Conservation (phyloP, 1,284 basidiomycete species). For the Trichosporon sp. region DNA sequence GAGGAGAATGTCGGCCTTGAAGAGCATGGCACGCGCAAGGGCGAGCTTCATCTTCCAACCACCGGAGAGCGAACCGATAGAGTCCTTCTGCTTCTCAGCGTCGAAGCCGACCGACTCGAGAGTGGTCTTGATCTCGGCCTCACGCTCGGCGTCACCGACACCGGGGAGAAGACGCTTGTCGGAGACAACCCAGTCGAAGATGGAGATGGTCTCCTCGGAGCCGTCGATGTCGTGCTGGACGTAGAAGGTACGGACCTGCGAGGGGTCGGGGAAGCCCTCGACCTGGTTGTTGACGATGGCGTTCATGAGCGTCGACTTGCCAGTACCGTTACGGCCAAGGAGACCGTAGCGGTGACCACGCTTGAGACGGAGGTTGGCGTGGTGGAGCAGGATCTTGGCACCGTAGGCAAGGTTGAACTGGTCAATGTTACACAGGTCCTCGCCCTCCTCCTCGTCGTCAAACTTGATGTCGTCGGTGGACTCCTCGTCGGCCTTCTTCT, state of each 20-base stretch:
- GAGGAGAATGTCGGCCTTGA: conserved; percentile 96
- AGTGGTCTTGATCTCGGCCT: conserved; percentile 70
- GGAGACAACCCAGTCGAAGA: conserved; percentile 81
- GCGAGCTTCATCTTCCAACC: conserved; percentile 99
- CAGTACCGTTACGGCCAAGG: conserved; percentile 96
- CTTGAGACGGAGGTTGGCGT: conserved; percentile 92
- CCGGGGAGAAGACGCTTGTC: conserved; percentile 75
- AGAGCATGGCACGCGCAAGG: conserved; percentile 95
- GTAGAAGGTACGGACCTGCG: conserved; percentile 96
- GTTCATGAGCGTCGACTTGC: conserved; percentile 97
- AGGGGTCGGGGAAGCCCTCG: conserved; percentile 83
- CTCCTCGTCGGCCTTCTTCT: conserved; percentile 81
- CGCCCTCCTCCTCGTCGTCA: conserved; percentile 95
- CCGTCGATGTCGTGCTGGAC: conserved; percentile 99
- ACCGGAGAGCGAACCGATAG: conserved; percentile 92
- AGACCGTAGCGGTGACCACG: conserved; percentile 98
- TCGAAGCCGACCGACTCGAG: conserved; percentile 89
- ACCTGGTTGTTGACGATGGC: conserved; percentile 95
- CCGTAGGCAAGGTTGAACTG: conserved; percentile 98
- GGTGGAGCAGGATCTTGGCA: conserved; percentile 97
- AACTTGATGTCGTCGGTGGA: conserved; percentile 70
- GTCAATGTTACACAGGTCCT: conserved; percentile 86
- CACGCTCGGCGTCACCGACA: conserved; percentile 60
- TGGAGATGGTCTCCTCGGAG: conserved; percentile 86
- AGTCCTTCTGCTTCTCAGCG: conserved; percentile 77